Evolutionary conservation across 2,329 filamentous ascomycete genomes (phyloP).

Genomic region (Paecilomyces formosus): DNA sequence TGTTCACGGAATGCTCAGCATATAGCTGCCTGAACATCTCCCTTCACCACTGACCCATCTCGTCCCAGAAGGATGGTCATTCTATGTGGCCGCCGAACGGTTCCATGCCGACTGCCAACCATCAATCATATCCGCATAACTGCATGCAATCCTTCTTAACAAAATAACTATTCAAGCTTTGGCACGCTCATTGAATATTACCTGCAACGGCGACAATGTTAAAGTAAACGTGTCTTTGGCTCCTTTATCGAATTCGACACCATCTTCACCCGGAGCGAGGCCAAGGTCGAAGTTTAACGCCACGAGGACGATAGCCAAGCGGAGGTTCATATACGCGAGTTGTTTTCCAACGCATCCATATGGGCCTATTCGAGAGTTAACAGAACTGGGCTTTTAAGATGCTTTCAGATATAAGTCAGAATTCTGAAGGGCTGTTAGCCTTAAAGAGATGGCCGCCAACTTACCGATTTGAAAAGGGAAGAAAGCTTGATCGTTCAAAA

Average conservation of each 20-base stretch:
- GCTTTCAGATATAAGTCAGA: not conserved
- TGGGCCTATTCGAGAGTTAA: not conserved
- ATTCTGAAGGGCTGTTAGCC: not conserved
- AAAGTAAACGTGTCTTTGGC: conserved; percentile 8
- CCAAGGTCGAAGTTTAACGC: conserved; percentile 7
- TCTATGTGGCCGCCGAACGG: no score
- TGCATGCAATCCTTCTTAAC: no score
- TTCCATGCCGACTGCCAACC: no score
- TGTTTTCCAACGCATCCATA: conserved; percentile 14
- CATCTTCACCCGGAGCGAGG: conserved; percentile 7
- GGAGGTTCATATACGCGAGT: conserved; percentile 17
- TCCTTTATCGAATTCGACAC: conserved; percentile 5
- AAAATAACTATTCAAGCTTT: not conserved
- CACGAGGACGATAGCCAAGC: conserved; percentile 10
- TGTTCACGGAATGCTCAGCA: no score
- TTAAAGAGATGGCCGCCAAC: not conserved
- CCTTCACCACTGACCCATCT: no score
- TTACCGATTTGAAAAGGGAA: conserved; percentile 15
- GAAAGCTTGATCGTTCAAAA: conserved; percentile 12
- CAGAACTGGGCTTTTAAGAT: not conserved
- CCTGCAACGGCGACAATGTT: conserved; percentile 16
- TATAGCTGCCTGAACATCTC: no score
- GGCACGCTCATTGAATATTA: not conserved
- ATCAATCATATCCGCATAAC: no score
- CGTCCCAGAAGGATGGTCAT: no score